Conservation (phyloP, 2,329 filamentous ascomycete genomes). For the Fonsecaea monophora region DNA sequence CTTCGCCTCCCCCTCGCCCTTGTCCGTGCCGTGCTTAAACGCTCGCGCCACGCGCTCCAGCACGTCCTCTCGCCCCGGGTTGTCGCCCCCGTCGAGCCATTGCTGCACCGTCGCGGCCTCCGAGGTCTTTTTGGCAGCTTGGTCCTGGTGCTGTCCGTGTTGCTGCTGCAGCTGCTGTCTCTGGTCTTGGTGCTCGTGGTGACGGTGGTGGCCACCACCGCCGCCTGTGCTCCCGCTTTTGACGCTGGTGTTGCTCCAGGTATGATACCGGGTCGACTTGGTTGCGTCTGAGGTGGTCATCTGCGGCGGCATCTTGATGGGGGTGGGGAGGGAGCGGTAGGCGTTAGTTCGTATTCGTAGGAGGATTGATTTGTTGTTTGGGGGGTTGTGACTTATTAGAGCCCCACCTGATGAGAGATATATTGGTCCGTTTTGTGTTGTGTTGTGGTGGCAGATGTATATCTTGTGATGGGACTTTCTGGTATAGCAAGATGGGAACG, state of each 20-base stretch:
- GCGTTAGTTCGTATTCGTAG: too few relatives aligned
- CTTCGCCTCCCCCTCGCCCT: not conserved
- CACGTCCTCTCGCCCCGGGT: not conserved
- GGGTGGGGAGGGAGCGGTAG: too few relatives aligned
- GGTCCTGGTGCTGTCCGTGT: not conserved
- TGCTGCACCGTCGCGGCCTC: not conserved
- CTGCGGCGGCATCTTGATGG: not conserved
- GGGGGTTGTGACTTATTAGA: not conserved
- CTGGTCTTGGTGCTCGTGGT: not conserved
- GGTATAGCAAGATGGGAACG: not conserved
- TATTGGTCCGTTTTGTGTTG: not conserved
- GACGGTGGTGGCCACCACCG: not conserved
- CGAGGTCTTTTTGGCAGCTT: not conserved
- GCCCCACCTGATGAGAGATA: not conserved
- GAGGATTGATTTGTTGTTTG: not conserved
- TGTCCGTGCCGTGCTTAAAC: not conserved
- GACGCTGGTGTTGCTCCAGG: constrained; percentile 28
- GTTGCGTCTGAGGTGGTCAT: not conserved
- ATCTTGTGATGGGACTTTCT: not conserved
- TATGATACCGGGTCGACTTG: not conserved
- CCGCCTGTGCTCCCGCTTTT: constrained; percentile 24
- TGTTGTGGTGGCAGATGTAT: not conserved
- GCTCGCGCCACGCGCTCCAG: not conserved
- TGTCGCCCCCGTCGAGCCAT: not conserved
- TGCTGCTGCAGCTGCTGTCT: not conserved